Base-by-base conservation (phyloP, 495 filamentous ascomycete species). In the Trichoderma gamsii region DNA sequence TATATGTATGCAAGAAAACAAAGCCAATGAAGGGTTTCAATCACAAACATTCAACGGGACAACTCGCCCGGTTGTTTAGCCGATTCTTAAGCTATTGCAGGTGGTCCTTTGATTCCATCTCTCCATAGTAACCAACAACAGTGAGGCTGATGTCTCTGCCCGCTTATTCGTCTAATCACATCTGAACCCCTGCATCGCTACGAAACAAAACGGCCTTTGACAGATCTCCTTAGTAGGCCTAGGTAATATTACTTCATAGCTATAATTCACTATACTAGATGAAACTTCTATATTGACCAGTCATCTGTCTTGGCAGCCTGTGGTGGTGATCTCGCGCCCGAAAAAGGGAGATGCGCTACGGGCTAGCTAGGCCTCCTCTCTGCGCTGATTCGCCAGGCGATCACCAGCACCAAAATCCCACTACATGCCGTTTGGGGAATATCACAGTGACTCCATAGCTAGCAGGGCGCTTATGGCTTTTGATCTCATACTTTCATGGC, bases 371-470 rank as follows among this genome's bases (percentile, higher is more conserved):
- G 27, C 25, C 27, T 32, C 15, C 16, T 32, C 56, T 61, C 11
- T 23, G 16, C 25, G 27, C 27, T 61, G 56, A 61, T 32, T 61
- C 56, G 56, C 56, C 25, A 29, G 56, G 8, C 23, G 23, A 21
- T 61, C 56, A 29, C 56, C 56, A 11, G 44, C 13, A 15, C 13
- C 13, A n/a, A n/a, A 49, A 49, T 49, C 44, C 44, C 13, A 49
- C n/a, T 16, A 27, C 21, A 25, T 23, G 23, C 12, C 56, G 13
- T 15, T 13, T 11, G 16, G 12, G 12, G 56, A 7, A 61, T 61
- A 61, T 61, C 56, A 61, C 51, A 56, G 23, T 49, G 44, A n/a
- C 44, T 9, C 44, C 44, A n/a, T 49, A n/a, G 23, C 56, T 29
- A 21, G n/a, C 25, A 61, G 56, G 56, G 56, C 56, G 56, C 56